Evolutionary conservation across 805 yeast species (phyloP).

Genomic region (Kodamaea neixiangensis): DNA sequence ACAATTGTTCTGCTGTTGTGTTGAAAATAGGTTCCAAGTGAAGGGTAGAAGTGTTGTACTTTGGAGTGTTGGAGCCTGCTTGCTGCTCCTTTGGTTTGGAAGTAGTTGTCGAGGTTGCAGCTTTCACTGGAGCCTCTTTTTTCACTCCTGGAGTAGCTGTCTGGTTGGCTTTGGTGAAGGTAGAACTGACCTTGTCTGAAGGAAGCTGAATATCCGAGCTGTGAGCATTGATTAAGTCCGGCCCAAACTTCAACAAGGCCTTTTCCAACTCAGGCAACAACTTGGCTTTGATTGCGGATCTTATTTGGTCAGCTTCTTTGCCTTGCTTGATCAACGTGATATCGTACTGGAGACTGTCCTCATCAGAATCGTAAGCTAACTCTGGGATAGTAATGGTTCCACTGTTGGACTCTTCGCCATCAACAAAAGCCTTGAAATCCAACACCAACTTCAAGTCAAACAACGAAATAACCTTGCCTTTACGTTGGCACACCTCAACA

Average conservation of each 20-base stretch:
- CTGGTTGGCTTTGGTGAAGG: slow-evolving; percentile 54
- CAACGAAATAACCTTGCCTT: slow-evolving; percentile 91
- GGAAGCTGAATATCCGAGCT: slow-evolving; percentile 88
- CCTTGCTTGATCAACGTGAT: slow-evolving; percentile 63
- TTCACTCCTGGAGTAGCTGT: slow-evolving; percentile 39
- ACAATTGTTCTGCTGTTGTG: slow-evolving; percentile 86
- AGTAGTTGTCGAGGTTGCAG: slow-evolving; percentile 8
- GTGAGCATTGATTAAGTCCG: slow-evolving; percentile 70
- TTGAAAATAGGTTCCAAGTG: slow-evolving; percentile 79
- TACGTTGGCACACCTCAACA: slow-evolving; percentile 94
- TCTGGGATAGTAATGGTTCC: slow-evolving; percentile 90
- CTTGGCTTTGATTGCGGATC: slow-evolving; percentile 48
- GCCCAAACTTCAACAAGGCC: slow-evolving; percentile 65
- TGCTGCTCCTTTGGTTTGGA: slow-evolving; percentile 13
- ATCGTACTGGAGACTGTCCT: slow-evolving; percentile 83
- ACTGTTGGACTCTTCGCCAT: slow-evolving; percentile 35
- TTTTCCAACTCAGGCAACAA: slow-evolving; percentile 72
- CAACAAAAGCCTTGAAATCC: slow-evolving; percentile 48
- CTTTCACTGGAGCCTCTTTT: neutral
- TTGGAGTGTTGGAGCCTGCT: slow-evolving; percentile 37
- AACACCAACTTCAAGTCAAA: slow-evolving; percentile 77
- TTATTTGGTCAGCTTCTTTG: slow-evolving; percentile 50
- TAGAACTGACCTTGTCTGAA: slow-evolving; percentile 38
- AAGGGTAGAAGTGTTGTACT: slow-evolving; percentile 78
- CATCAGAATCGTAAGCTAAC: slow-evolving; percentile 87